phyloP scores from a whole-genome alignment of 1,139 yeast species.

The Barnettozyma hawaiiensis region DNA sequence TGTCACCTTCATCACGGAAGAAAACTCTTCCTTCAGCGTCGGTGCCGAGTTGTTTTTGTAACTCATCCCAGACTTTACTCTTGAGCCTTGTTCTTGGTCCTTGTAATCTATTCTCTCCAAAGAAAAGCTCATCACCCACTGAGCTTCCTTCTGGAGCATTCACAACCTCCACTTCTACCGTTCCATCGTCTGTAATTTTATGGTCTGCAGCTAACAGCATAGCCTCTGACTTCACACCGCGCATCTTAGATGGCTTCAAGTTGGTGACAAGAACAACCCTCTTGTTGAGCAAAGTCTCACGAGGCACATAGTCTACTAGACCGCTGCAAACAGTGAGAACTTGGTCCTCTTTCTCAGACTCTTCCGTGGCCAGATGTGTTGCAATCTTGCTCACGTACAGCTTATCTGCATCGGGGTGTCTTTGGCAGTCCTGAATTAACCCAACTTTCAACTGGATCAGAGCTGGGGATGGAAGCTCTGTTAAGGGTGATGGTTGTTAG shows the following conservation, averaged over 20 bases:
- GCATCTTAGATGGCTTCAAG: constrained; percentile 61
- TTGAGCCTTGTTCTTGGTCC: constrained; percentile 12
- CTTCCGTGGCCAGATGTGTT: constrained; percentile 6
- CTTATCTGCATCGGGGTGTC: constrained; percentile 49
- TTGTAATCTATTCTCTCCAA: constrained; percentile 18
- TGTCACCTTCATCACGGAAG: constrained; percentile 11
- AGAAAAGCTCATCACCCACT: constrained; percentile 27
- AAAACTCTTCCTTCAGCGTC: constrained; percentile 17
- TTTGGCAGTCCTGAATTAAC: constrained; percentile 35
- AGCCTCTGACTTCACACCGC: constrained; percentile 54
- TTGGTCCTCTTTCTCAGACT: neutral
- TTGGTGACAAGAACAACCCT: constrained; percentile 52
- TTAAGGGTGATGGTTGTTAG: neutral
- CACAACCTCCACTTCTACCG: constrained; percentile 33
- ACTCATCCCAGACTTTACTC: constrained; percentile 21
- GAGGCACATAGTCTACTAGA: constrained; percentile 45
- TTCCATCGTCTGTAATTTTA: constrained; percentile 13
- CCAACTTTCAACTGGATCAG: constrained; percentile 40
- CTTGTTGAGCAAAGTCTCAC: constrained; percentile 42
- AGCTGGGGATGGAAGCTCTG: constrained; percentile 13
- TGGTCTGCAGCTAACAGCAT: constrained; percentile 51
- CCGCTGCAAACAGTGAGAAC: constrained; percentile 50
- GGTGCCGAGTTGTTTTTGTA: constrained; percentile 18
- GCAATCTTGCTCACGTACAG: constrained; percentile 46
- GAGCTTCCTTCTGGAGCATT: constrained; percentile 32